phyloP scores from a whole-genome alignment of 1,139 yeast species.

The Magnusiomyces magnusii region DNA sequence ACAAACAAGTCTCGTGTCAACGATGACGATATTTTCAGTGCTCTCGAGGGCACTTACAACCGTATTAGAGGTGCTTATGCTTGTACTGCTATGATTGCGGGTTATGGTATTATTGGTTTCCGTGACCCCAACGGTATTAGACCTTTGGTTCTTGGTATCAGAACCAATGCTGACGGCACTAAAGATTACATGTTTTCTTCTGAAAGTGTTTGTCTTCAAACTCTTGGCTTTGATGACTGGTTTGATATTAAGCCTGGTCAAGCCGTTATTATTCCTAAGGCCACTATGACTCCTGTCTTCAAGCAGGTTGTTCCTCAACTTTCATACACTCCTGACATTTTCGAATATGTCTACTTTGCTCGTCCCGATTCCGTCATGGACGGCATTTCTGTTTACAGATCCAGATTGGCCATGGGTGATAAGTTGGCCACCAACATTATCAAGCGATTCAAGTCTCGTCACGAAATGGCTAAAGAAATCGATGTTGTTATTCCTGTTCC shows the following conservation, averaged over 20 bases:
- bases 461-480: conserved; percentile 47
- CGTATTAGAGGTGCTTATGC: conserved; percentile 93
- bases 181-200: conserved; percentile 92
- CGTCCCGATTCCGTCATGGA: conserved; percentile 95
- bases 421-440: conserved; percentile 71
- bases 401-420: conserved; percentile 91
- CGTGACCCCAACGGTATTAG: conserved; percentile 97
- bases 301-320: conserved; percentile 77
- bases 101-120: conserved; percentile 91
- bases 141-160: conserved; percentile 80
- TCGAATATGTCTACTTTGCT: conserved; percentile 86
- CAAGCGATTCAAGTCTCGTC: conserved; percentile 41
- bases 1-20: conserved; percentile 91
- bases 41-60: conserved; percentile 73
- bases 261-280: conserved; percentile 86
- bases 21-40: conserved; percentile 80
- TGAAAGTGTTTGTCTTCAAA: conserved; percentile 89
- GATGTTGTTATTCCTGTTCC: conserved; percentile 99
- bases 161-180: conserved; percentile 60
- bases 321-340: conserved; percentile 87
- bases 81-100: conserved; percentile 91
- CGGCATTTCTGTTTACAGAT: conserved; percentile 89
- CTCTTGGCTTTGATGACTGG: conserved; percentile 78
- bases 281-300: conserved; percentile 61
- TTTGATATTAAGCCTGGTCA: conserved; percentile 91